Evolutionary conservation across 2,329 filamentous ascomycete species (phyloP).

Genomic region (Acrodontium crateriforme): DNA sequence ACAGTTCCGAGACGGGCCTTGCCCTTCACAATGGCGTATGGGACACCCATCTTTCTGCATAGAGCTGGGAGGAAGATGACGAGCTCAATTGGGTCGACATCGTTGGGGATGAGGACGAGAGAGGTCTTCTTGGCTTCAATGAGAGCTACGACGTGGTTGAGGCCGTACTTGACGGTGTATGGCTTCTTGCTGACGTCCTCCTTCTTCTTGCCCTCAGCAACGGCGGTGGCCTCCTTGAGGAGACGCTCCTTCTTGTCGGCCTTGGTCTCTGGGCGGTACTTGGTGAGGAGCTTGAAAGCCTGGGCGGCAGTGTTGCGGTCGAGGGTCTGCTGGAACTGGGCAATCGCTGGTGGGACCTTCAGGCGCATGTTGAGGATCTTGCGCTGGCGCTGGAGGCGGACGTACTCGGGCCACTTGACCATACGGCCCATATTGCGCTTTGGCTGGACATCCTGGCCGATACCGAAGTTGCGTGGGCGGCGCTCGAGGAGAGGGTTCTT

Average conservation of each 20-base stretch:
- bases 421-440: slow-evolving; percentile 91
- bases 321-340: slow-evolving; percentile 95
- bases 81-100: slow-evolving; percentile 98
- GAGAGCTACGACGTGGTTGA: slow-evolving; percentile 96
- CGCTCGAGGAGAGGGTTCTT: slow-evolving; percentile 99
- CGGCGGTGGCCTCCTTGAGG: slow-evolving; percentile 91
- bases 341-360: slow-evolving; percentile 94
- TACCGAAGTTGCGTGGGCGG: slow-evolving; percentile 92
- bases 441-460: slow-evolving; percentile 98
- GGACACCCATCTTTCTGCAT: slow-evolving; percentile 99
- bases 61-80: slow-evolving; percentile 98
- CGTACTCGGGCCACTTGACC: slow-evolving; percentile 99
- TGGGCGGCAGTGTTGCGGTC: slow-evolving; percentile 94
- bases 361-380: slow-evolving; percentile 97
- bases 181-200: slow-evolving; percentile 99
- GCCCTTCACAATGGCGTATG: slow-evolving; percentile 98
- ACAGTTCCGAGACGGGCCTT: slow-evolving; percentile 98
- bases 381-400: slow-evolving; percentile 87
- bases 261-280: slow-evolving; percentile 99
- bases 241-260: slow-evolving; percentile 99
- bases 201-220: slow-evolving; percentile 99
- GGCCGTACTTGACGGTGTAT: slow-evolving; percentile 97
- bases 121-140: slow-evolving; percentile 99
- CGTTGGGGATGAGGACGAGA: slow-evolving; percentile 96
- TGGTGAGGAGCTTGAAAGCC: slow-evolving; percentile 98